A percentile compares a stretch with the other conserved stretches of the same genome.
Conservation (phyloP, 371 early-diverging fungal genomes). For the Conidiobolus incongruus region DNA sequence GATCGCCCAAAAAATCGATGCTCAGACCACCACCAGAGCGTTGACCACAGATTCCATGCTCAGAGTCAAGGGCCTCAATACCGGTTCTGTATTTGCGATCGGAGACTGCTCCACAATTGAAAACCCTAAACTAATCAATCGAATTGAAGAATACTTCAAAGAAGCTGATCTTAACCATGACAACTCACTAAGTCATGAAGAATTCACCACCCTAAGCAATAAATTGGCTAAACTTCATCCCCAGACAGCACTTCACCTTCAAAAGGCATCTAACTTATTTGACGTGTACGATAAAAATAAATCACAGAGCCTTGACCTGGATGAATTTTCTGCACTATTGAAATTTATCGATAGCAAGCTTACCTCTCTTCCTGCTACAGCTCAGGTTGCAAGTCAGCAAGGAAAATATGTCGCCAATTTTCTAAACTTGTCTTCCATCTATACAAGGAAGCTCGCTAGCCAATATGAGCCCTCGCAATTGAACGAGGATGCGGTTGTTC, state of each 20-base stretch:
- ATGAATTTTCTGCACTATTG: constrained; percentile 29
- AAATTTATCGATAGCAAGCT: constrained; percentile 32
- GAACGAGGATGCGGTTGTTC: background rate
- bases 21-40: constrained; percentile 33
- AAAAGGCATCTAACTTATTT: constrained; percentile 20
- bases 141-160: constrained; percentile 23
- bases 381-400: constrained; percentile 78
- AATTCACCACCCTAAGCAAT: constrained; percentile 16
- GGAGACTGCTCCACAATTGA: constrained; percentile 74
- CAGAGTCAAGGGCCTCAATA: constrained; percentile 33
- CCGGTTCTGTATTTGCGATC: constrained; percentile 49
- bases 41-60: constrained; percentile 44
- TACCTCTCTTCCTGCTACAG: constrained; percentile 62
- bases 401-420: constrained; percentile 38
- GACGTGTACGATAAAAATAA: constrained; percentile 30
- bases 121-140: constrained; percentile 32
- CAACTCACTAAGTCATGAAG: constrained; percentile 17
- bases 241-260: constrained; percentile 24
- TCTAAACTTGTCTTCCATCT: constrained; percentile 15
- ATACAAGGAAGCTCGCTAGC: background rate
- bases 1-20: constrained; percentile 21
- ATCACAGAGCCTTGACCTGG: constrained; percentile 26
- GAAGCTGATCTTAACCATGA: constrained; percentile 25
- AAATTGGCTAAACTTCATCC: constrained; percentile 20
- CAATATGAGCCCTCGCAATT: background rate